Evolutionary conservation across 768 basidiomycete species (phyloP).

Genomic region (Rhizopogon salebrosus): DNA sequence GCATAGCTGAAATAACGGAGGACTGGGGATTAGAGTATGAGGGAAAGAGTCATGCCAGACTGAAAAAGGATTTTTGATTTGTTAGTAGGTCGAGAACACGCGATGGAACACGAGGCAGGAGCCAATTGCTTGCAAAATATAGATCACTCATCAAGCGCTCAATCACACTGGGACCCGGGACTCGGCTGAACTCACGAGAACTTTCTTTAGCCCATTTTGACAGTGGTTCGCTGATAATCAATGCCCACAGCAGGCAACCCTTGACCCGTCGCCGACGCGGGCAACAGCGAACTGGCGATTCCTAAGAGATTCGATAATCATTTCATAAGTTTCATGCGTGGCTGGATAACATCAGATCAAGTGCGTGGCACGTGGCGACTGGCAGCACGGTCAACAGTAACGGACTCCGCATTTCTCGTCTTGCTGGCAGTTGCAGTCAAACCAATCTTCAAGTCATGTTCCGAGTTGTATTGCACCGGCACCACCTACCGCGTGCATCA

Average conservation of each 20-base stretch:
- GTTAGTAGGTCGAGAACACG: slow-evolving; percentile 24
- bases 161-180: background rate
- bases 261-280: slow-evolving; percentile 1
- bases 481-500: slow-evolving; percentile 8
- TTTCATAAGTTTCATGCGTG: background rate
- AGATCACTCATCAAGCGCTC: slow-evolving; percentile 1
- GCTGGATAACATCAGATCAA: no score
- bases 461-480: slow-evolving; percentile 15
- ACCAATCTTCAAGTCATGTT: slow-evolving; percentile 18
- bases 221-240: slow-evolving; percentile 5
- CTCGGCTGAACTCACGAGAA: background rate
- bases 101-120: slow-evolving; percentile 59
- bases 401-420: background rate
- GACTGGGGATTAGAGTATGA: slow-evolving; percentile 15
- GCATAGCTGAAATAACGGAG: slow-evolving; percentile 42
- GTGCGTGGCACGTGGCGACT: slow-evolving; percentile 1
- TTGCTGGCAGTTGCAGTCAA: background rate
- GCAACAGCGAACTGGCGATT: background rate
- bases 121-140: slow-evolving; percentile 1
- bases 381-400: background rate
- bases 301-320: slow-evolving; percentile 1
- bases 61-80: slow-evolving; percentile 23
- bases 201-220: slow-evolving; percentile 1
- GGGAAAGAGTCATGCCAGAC: slow-evolving; percentile 24
- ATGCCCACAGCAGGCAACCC: slow-evolving; percentile 3